Percentiles rank a stretch among this genome's conserved stretches.
Evolutionary conservation across 257 asterid genomes (phyloP).

Genomic region (Anisodus tanguticus): DNA sequence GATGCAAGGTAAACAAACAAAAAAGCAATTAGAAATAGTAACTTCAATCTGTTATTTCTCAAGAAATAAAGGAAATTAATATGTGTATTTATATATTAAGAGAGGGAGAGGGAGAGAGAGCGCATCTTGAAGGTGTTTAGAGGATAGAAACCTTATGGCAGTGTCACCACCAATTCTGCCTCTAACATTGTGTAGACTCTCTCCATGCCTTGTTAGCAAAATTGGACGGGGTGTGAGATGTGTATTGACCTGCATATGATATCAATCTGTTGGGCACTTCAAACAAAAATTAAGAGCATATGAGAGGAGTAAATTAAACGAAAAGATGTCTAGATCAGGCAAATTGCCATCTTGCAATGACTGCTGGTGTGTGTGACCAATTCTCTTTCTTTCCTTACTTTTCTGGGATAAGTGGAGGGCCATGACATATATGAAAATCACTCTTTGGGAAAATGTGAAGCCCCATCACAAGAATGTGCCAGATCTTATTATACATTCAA

Average conservation of each 20-base stretch:
- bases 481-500: slow-evolving; percentile 11
- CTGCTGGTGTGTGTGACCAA: neutral
- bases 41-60: neutral
- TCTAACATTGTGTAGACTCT: slow-evolving; percentile 93
- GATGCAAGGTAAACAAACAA: no score
- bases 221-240: slow-evolving; percentile 99
- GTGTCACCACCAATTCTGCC: slow-evolving; percentile 99
- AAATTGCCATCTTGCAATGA: neutral
- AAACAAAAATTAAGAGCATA: slow-evolving; percentile 18
- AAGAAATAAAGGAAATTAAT: neutral
- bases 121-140: neutral
- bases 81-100: no score
- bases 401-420: slow-evolving; percentile 1
- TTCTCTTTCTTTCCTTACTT: slow-evolving; percentile 16
- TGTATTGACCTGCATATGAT: slow-evolving; percentile 77
- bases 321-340: neutral
- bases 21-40: neutral
- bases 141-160: slow-evolving; percentile 64
- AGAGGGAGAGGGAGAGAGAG: neutral
- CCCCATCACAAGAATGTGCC: neutral
- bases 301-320: slow-evolving; percentile 15
- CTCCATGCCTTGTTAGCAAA: slow-evolving; percentile 97
- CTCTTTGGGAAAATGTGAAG: slow-evolving; percentile 12
- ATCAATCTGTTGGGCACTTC: slow-evolving; percentile 24
- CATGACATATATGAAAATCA: neutral